Evolutionary conservation across 257 asterid species (phyloP), one percentile per base, ranked within the genome.

Genomic region (Solanum dulcamara): DNA sequence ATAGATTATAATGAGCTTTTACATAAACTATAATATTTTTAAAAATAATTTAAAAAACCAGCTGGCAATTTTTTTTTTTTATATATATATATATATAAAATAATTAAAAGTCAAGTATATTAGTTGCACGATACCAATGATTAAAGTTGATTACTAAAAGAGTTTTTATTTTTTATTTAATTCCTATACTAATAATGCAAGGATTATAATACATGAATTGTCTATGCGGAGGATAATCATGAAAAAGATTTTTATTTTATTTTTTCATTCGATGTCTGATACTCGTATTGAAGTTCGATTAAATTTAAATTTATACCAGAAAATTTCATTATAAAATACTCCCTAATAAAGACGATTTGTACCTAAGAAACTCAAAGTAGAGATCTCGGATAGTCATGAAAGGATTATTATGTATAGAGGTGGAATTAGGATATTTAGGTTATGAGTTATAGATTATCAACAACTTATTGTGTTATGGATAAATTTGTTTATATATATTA

Each of bases 281-380:
- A 20, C 20, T 0, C 20, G 26, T 4, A 7, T 57, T 57, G 4
- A 9, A 22, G 24, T 22, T 57, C n/a, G 64, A 57, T 2, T 22
- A 22, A 10, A 57, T 57, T 0, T 6, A n/a, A 4, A 57, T 57
- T 57, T 0, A 5, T n/a, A 30, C 15, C 1, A 57, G 6, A 57
- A 57, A 57, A 10, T n/a, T 57, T 0, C 4, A 4, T n/a, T 9
- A 1, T 57, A n/a, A 10, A 55, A 55, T 1, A 0, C 26, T 20
- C 9, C 11, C 24, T 57, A 1, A n/a, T 57, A 22, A 57, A 57
- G 66, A 0, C 15, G 10, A 57, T 22, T 57, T 53, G 8, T 55
- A 8, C 1, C 12, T 3, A 8, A 2, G 0, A 8, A 55, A 55
- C 26, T 55, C 12, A 0, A 55, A 55, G 26, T 8, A 7, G 26